These are phyloP conservation scores for Solanum paucissectum DNA, from an alignment of 257 asterid species.

Conservation along the genomic window DNA sequence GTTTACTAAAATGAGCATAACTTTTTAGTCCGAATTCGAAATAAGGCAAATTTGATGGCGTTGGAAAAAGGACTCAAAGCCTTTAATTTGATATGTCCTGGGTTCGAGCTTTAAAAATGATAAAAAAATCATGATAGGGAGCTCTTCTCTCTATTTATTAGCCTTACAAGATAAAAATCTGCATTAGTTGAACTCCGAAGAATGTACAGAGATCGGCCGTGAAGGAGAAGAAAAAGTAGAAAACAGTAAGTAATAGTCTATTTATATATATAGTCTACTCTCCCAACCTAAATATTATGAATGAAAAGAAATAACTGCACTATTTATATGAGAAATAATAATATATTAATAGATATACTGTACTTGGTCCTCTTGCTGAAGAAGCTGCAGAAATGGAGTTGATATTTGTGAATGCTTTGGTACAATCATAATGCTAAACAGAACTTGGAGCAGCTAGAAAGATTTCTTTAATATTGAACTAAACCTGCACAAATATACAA, in stretches of 20 bases:
- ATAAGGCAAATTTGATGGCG: too few relatives aligned
- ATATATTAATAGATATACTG: neutral
- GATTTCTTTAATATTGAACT: neutral
- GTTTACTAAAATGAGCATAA: too few relatives aligned
- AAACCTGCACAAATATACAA: neutral
- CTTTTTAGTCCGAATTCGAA: too few relatives aligned
- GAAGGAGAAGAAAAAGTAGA: neutral
- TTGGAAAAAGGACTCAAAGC: too few relatives aligned
- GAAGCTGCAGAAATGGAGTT: constrained; percentile 4
- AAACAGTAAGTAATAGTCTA: neutral
- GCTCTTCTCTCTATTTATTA: neutral
- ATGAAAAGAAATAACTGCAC: neutral
- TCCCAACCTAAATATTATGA: neutral
- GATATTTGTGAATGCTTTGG: neutral
- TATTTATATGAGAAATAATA: neutral
- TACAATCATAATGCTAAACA: neutral
- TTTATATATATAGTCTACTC: neutral
- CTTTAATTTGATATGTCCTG: neutral
- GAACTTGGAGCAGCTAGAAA: neutral
- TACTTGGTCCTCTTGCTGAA: constrained; percentile 19
- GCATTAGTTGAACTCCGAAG: neutral
- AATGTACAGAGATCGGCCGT: neutral
- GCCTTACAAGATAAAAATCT: too few relatives aligned
- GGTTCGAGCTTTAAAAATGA: neutral
- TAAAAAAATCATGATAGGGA: neutral